These are phyloP conservation scores for Talaromyces thailandensis DNA, from an alignment of 495 filamentous ascomycete species.

Conservation along the genomic window DNA sequence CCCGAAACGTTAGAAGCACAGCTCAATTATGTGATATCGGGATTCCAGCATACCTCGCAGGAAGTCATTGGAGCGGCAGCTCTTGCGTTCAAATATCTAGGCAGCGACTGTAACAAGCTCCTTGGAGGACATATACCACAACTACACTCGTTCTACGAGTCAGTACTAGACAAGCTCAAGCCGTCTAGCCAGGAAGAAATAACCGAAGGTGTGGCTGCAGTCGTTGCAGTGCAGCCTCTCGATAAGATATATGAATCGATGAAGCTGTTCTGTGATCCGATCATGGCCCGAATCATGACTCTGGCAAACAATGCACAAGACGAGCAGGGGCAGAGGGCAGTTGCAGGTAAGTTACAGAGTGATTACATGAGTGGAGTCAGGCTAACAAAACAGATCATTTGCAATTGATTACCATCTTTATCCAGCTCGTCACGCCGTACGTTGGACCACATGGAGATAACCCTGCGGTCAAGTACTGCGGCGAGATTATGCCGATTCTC, in stretches of 20 bases:
- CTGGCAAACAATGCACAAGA: conserved; percentile 80
- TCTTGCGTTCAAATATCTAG: conserved; percentile 93
- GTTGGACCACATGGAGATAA: conserved; percentile 65
- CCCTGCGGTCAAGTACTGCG: conserved; percentile 91
- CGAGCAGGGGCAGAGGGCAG: conserved; percentile 66
- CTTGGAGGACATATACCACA: conserved; percentile 71
- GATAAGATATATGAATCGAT: conserved; percentile 72
- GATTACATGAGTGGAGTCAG: not conserved
- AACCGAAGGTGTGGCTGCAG: conserved; percentile 86
- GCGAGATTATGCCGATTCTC: conserved; percentile 82
- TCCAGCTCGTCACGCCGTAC: conserved; percentile 70
- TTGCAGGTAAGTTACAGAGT: conserved; percentile 55
- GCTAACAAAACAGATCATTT: conserved; percentile 56
- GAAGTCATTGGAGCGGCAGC: conserved; percentile 89
- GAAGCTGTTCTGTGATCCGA: conserved; percentile 89
- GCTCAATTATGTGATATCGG: conserved; percentile 86
- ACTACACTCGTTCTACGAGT: conserved; percentile 85
- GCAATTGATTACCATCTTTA: conserved; percentile 83
- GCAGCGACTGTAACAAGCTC: conserved; percentile 82
- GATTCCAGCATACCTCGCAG: conserved; percentile 73
- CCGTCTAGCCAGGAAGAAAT: conserved; percentile 85
- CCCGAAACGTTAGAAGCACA: conserved; percentile 86
- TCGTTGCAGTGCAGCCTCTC: conserved; percentile 76
- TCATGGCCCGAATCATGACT: conserved; percentile 75
- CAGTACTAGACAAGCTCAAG: conserved; percentile 75